Evolutionary conservation across 208 protist genomes (phyloP).

Genomic region (Kentomonas sorsogonicus): DNA sequence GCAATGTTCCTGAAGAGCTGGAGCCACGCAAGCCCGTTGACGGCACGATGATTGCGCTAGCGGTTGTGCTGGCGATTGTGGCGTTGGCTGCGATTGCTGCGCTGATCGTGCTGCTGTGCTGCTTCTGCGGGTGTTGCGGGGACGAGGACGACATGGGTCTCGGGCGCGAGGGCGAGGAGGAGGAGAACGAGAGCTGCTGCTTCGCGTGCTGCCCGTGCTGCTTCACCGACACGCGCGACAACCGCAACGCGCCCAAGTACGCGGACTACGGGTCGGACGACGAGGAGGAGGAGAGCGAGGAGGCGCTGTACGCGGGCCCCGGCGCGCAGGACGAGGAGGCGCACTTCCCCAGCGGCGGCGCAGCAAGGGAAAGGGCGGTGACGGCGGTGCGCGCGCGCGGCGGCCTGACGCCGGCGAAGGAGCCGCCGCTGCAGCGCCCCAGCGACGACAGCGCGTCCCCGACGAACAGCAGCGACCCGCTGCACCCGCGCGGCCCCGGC

Average conservation of each 20-base stretch:
- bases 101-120: no score
- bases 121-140: constrained; percentile 44
- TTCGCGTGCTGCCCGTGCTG: constrained; percentile 16
- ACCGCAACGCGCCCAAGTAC: constrained; percentile 51
- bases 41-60: no score
- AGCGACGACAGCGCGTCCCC: not conserved
- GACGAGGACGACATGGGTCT: constrained; percentile 49
- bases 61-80: no score
- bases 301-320: not conserved
- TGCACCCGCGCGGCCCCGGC: no score
- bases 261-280: not conserved
- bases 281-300: not conserved
- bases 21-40: no score
- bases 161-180: constrained; percentile 45
- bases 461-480: not conserved
- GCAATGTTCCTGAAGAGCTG: no score
- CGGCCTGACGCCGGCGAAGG: not conserved
- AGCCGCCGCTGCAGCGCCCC: not conserved
- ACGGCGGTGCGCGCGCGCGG: not conserved
- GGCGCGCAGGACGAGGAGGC: not conserved
- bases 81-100: no score
- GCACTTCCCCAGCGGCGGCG: no score
- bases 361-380: not conserved
- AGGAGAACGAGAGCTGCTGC: no score
- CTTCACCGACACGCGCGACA: constrained; percentile 29